Percentiles rank a stretch among this genome's conserved stretches.
Conservation (phyloP, 2,329 filamentous ascomycete genomes). For the Blumeria graminis region DNA sequence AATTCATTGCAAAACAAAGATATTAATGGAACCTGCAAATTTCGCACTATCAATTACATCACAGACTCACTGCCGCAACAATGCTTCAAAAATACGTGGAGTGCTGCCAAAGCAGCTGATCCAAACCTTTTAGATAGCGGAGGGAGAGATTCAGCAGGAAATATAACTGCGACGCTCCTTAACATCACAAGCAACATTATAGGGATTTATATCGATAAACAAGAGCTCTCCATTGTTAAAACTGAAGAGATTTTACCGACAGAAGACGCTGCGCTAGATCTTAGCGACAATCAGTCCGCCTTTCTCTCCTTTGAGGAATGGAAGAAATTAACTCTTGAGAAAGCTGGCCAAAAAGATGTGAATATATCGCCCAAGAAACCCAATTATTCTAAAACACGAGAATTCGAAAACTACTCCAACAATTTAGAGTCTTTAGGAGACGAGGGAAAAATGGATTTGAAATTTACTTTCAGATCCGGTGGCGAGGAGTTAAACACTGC, state of each 20-base stretch:
- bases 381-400: slow-evolving; percentile 22
- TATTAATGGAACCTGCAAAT: slow-evolving; percentile 12
- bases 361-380: slow-evolving; percentile 30
- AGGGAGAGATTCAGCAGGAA: neutral
- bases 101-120: slow-evolving; percentile 6
- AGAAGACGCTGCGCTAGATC: neutral
- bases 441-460: slow-evolving; percentile 62
- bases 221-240: neutral
- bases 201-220: neutral
- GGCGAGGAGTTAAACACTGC: slow-evolving; percentile 12
- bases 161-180: slow-evolving; percentile 2
- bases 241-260: neutral
- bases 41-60: slow-evolving; percentile 16
- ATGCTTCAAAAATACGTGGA: slow-evolving; percentile 14
- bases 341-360: slow-evolving; percentile 55
- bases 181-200: neutral
- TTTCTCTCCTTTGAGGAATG: slow-evolving; percentile 97
- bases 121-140: neutral
- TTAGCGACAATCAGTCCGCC: slow-evolving; percentile 32
- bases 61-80: slow-evolving; percentile 15
- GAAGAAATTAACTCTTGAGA: slow-evolving; percentile 81
- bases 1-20: neutral
- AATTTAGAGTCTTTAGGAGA: slow-evolving; percentile 63
- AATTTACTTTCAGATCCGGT: slow-evolving; percentile 22
- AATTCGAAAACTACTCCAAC: slow-evolving; percentile 32